Evolutionary conservation across 352 stramenopile genomes (phyloP).

Genomic region (Globisporangium sylvaticum): DNA sequence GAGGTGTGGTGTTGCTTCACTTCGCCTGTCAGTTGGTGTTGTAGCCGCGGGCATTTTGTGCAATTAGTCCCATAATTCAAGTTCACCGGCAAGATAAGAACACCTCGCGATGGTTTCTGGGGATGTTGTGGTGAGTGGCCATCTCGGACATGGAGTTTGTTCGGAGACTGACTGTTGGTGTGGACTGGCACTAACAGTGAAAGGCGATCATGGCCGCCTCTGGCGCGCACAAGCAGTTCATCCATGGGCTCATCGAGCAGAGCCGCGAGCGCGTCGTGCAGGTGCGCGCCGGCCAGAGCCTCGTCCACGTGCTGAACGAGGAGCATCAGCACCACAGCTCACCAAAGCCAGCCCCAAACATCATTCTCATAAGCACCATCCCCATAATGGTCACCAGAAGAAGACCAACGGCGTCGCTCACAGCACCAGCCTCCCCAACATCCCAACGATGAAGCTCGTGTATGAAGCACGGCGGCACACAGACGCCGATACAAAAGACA

Average conservation of each 20-base stretch:
- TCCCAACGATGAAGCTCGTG: slow-evolving; percentile 16
- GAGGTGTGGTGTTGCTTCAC: not conserved
- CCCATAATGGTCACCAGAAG: not conserved
- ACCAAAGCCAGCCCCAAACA: not conserved
- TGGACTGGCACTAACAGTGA: not conserved
- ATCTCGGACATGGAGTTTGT: not conserved
- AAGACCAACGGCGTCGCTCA: not conserved
- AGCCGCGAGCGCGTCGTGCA: slow-evolving; percentile 53
- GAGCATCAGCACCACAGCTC: not conserved
- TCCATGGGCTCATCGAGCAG: slow-evolving; percentile 58
- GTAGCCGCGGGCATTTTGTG: not conserved
- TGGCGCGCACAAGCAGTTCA: slow-evolving; percentile 36
- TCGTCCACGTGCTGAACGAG: slow-evolving; percentile 34
- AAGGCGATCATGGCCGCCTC: not conserved
- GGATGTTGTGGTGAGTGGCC: not conserved
- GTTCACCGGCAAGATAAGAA: not conserved
- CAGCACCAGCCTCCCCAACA: not conserved
- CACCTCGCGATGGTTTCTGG: not conserved
- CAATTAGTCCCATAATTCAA: too few species aligned
- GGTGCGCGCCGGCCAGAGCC: slow-evolving; percentile 45
- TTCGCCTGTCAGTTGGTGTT: not conserved
- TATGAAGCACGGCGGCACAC: slow-evolving; percentile 6
- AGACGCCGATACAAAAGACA: not conserved
- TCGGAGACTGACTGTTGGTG: not conserved
- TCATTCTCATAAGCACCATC: too few species aligned